These are phyloP conservation scores for Xerocomus cyaneibrunnescens DNA, from an alignment of 1,284 basidiomycete species.

Conservation along the genomic window DNA sequence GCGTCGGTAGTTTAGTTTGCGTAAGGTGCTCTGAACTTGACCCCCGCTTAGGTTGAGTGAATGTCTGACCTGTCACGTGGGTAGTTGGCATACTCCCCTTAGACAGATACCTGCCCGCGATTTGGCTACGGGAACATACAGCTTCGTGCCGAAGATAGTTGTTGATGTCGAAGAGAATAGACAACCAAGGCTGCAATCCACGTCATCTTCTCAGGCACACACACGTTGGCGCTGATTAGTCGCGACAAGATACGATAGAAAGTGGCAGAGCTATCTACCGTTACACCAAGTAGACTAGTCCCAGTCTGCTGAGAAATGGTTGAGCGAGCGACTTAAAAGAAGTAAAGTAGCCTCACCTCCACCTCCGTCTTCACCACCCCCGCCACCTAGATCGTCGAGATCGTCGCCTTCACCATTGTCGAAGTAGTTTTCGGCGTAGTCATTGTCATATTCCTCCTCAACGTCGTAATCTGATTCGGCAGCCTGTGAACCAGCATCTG, in stretches of 20 bases:
- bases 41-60: not conserved
- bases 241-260: too few species aligned
- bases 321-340: not conserved
- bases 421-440: slow-evolving; percentile 84
- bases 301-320: slow-evolving; percentile 16
- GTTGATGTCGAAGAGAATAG: too few species aligned
- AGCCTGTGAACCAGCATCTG: slow-evolving; percentile 60
- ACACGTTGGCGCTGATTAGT: not conserved
- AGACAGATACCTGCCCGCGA: not conserved
- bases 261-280: slow-evolving; percentile 15
- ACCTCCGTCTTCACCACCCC: slow-evolving; percentile 58
- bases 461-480: slow-evolving; percentile 75
- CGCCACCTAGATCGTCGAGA: slow-evolving; percentile 67
- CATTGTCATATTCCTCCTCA: slow-evolving; percentile 82
- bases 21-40: not conserved
- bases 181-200: not conserved
- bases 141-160: too few species aligned
- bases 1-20: slow-evolving; percentile 2
- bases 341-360: slow-evolving; percentile 38
- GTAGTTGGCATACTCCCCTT: slow-evolving; percentile 8
- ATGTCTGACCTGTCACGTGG: slow-evolving; percentile 23
- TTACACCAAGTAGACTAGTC: slow-evolving; percentile 20
- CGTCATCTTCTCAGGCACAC: not conserved
- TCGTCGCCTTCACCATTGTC: slow-evolving; percentile 82
- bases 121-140: not conserved